phyloP scores from a whole-genome alignment of 352 stramenopile species.

The Chrysophaeum taylorii region DNA sequence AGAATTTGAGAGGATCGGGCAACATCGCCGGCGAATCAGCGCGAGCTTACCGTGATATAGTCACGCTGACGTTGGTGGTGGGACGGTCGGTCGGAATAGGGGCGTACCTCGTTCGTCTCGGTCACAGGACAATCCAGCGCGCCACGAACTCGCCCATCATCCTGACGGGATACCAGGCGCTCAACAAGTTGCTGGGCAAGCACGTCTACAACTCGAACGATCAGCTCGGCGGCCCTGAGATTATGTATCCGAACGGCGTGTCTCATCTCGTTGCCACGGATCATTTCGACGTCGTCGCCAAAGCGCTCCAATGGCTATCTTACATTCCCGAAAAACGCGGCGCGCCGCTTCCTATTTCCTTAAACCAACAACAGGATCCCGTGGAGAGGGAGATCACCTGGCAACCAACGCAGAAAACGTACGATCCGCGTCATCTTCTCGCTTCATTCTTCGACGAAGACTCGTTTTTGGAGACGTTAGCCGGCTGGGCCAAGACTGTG shows the following conservation, averaged over 20 bases:
- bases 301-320: conserved; percentile 92
- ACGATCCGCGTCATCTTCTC: conserved; percentile 87
- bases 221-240: conserved; percentile 95
- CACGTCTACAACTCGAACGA: conserved; percentile 99
- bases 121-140: conserved; percentile 98
- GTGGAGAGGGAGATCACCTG: conserved; percentile 75
- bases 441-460: conserved; percentile 77
- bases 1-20: conserved; percentile 97
- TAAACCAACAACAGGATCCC: conserved; percentile 55
- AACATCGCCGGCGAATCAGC: conserved; percentile 98
- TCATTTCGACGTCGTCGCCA: conserved; percentile 86
- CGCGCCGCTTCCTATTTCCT: conserved; percentile 39
- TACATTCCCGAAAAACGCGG: conserved; percentile 43
- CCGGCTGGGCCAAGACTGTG: conserved; percentile 98
- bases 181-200: conserved; percentile 99
- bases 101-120: conserved; percentile 96
- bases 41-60: conserved; percentile 94
- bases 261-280: conserved; percentile 91
- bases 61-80: conserved; percentile 98
- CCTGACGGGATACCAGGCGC: conserved; percentile 97
- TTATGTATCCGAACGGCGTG: conserved; percentile 99
- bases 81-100: conserved; percentile 96
- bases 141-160: conserved; percentile 89
- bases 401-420: conserved; percentile 72
- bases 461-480: conserved; percentile 94